These are phyloP conservation scores for Mortierella polycephala DNA, from an alignment of 371 early-diverging fungal species.

Conservation along the genomic window DNA sequence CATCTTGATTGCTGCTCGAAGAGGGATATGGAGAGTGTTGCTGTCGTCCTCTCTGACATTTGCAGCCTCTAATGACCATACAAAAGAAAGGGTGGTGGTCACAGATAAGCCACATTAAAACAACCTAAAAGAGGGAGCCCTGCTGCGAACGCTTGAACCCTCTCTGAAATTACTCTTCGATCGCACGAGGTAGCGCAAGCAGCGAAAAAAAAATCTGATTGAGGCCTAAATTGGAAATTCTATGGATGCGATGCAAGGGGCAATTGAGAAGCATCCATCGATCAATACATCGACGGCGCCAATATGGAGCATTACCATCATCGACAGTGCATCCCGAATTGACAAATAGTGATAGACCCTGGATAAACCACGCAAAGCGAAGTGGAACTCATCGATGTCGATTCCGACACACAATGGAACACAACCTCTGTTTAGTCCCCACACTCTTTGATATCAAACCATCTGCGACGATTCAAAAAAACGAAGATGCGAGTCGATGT, in stretches of 20 bases:
- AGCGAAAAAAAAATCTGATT: not conserved
- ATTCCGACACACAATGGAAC: no score
- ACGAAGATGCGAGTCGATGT: no score
- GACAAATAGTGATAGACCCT: not conserved
- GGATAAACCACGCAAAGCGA: not conserved
- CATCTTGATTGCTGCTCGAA: not conserved
- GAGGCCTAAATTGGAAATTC: not conserved
- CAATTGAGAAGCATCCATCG: constrained; percentile 21
- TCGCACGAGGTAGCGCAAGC: constrained; percentile 39
- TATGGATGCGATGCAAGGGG: constrained; percentile 9
- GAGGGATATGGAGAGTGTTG: not conserved
- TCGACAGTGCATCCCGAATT: not conserved
- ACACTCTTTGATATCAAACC: no score
- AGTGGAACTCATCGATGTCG: no score
- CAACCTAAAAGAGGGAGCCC: no score
- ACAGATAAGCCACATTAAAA: no score
- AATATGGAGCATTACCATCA: not conserved
- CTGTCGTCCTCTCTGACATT: no score
- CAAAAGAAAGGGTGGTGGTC: no score
- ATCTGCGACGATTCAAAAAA: no score
- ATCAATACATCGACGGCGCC: constrained; percentile 1
- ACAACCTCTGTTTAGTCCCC: no score
- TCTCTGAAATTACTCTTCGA: constrained; percentile 47
- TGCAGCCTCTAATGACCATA: no score
- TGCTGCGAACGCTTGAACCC: constrained; percentile 7